Evolutionary conservation across 2,329 filamentous ascomycete genomes (phyloP).

Genomic region (Cordyceps farinosa): DNA sequence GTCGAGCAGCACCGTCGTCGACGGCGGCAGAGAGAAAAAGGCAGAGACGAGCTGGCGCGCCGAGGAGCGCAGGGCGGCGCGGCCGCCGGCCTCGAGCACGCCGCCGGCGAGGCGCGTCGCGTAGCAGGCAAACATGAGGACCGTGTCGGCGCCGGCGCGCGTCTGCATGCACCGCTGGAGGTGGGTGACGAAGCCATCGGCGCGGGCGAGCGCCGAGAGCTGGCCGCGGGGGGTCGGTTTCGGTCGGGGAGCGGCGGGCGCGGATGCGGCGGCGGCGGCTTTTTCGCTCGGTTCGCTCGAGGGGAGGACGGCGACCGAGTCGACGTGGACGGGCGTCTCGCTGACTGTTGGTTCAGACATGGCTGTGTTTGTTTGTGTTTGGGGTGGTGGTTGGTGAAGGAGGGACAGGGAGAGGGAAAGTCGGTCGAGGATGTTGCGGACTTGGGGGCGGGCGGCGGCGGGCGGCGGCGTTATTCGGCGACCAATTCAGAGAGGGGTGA

Average conservation of each 20-base stretch:
- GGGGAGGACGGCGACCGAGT: constrained; percentile 19
- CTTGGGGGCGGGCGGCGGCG: neutral
- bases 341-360: constrained; percentile 9
- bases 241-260: neutral
- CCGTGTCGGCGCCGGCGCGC: constrained; percentile 64
- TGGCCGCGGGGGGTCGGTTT: constrained; percentile 15
- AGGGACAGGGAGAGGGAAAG: neutral
- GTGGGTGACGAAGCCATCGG: constrained; percentile 53
- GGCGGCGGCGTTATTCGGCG: constrained; percentile 1
- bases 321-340: constrained; percentile 5
- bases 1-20: constrained; percentile 44
- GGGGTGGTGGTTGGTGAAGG: neutral
- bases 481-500: neutral
- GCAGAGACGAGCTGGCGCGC: constrained; percentile 51
- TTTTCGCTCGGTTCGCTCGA: constrained; percentile 18
- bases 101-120: constrained; percentile 53
- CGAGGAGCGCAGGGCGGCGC: constrained; percentile 54
- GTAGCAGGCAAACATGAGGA: constrained; percentile 68
- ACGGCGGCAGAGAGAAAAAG: constrained; percentile 48
- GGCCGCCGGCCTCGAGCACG: constrained; percentile 49
- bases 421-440: neutral
- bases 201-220: constrained; percentile 33
- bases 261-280: neutral
- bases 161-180: constrained; percentile 63
- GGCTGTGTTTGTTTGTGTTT: neutral